A percentile compares a stretch with the other conserved stretches of the same genome.
Evolutionary conservation across 768 basidiomycete genomes (phyloP).

Genomic region (Suillus bovinus): DNA sequence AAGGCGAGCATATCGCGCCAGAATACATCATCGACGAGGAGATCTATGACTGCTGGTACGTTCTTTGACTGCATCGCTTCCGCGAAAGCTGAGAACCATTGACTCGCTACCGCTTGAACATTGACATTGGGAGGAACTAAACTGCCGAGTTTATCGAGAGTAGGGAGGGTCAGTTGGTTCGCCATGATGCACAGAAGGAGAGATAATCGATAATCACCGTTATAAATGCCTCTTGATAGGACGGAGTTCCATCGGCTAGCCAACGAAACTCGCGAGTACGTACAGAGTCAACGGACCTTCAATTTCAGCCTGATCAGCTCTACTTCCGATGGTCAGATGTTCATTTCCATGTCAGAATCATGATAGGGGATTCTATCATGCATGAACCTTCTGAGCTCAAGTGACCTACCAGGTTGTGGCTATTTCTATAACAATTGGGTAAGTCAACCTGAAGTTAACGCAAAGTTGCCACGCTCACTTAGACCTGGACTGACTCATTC

Average conservation of each 20-base stretch:
- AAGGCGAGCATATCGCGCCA: constrained; percentile 66
- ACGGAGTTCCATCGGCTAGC: constrained; percentile 1
- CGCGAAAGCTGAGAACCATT: constrained; percentile 45
- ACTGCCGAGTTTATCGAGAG: constrained; percentile 24
- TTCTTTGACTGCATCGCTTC: constrained; percentile 34
- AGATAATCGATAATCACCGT: not conserved
- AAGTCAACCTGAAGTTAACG: not conserved
- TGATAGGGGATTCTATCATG: not conserved
- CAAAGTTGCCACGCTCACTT: not conserved
- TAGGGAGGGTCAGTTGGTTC: constrained; percentile 19
- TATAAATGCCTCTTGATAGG: not conserved
- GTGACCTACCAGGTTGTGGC: not conserved
- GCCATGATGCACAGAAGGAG: not conserved
- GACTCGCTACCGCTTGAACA: constrained; percentile 33
- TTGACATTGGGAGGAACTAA: constrained; percentile 36
- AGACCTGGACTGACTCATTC: too few species aligned
- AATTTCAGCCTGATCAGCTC: too few species aligned
- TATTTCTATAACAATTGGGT: not conserved
- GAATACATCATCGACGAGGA: constrained; percentile 38
- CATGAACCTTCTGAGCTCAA: not conserved
- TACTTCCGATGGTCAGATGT: not conserved
- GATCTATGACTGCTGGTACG: constrained; percentile 34
- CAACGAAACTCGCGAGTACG: not conserved
- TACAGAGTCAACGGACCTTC: not conserved
- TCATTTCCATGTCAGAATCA: not conserved